phyloP scores from a whole-genome alignment of 176 grass and related monocot genomes.

The bread wheat (Triticum aestivum) region DNA sequence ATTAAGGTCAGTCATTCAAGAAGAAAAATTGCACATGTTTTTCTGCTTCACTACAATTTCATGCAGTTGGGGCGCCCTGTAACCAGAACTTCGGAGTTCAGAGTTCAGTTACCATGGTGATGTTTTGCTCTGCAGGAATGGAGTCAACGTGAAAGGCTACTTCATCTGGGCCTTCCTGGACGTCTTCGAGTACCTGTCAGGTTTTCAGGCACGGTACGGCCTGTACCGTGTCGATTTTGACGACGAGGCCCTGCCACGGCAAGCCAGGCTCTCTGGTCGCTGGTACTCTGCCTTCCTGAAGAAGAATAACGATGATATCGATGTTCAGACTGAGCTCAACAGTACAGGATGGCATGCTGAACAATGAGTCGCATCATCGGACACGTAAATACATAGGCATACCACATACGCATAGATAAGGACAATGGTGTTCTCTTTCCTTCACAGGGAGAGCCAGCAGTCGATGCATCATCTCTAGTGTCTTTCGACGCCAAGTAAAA shows the following conservation, averaged over 20 bases:
- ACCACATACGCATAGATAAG: background rate
- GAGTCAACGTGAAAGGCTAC: slow-evolving; percentile 67
- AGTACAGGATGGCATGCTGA: background rate
- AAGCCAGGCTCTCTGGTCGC: slow-evolving; percentile 48
- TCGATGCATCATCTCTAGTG: too few species aligned
- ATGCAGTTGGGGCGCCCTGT: background rate
- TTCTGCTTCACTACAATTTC: too few species aligned
- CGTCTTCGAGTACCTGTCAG: slow-evolving; percentile 51
- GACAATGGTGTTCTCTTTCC: too few species aligned
- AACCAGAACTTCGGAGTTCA: background rate
- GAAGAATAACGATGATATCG: slow-evolving; percentile 3
- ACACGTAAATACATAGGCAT: background rate
- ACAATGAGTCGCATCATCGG: background rate
- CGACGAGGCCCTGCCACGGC: slow-evolving; percentile 28
- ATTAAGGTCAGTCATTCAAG: slow-evolving; percentile 29
- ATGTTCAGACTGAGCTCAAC: background rate
- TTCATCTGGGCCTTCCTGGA: slow-evolving; percentile 68
- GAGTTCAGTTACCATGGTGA: background rate
- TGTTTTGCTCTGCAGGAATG: slow-evolving; percentile 43
- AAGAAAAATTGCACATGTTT: too few species aligned
- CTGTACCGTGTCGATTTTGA: slow-evolving; percentile 66
- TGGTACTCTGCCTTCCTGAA: slow-evolving; percentile 61
- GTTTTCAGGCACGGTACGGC: slow-evolving; percentile 46
- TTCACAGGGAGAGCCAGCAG: too few species aligned
- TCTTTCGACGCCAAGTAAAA: too few species aligned